Evolutionary conservation across 2,329 filamentous ascomycete species (phyloP).

Genomic region (Penicillium sclerotiorum): DNA sequence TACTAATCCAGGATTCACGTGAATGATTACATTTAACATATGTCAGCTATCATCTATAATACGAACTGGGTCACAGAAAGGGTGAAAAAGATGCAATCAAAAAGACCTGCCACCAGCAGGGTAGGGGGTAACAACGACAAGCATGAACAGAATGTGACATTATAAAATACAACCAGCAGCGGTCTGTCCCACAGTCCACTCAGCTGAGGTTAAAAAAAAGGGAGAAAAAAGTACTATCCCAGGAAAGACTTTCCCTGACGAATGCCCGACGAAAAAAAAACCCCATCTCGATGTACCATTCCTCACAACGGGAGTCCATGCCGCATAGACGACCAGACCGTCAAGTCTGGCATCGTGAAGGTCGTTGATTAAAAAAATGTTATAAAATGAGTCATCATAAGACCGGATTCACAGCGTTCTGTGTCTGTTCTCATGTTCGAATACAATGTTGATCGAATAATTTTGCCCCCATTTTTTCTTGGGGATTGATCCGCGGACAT

Average conservation of each 20-base stretch:
- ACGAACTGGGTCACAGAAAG: conserved; percentile 23
- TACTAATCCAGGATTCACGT: conserved; percentile 3
- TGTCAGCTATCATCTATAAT: conserved; percentile 21
- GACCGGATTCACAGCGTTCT: conserved; percentile 15
- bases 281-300: conserved; percentile 9
- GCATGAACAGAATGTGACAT: conserved; percentile 30
- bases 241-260: not conserved
- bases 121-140: conserved; percentile 28
- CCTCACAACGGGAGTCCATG: conserved; percentile 21
- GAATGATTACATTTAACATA: conserved; percentile 28
- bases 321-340: conserved; percentile 21
- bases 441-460: conserved; percentile 18
- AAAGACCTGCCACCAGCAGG: conserved; percentile 25
- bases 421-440: conserved; percentile 10
- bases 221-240: conserved; percentile 15
- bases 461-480: conserved; percentile 11
- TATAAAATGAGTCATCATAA: conserved; percentile 26
- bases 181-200: conserved; percentile 13
- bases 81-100: conserved; percentile 18
- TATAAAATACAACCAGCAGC: conserved; percentile 29
- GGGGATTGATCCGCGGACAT: conserved; percentile 1
- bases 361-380: conserved; percentile 31
- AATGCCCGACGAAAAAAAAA: conserved; percentile 4
- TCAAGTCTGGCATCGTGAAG: conserved; percentile 26
- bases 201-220: conserved; percentile 17